Base-by-base conservation (phyloP, 1,139 yeast species). In the Petasospora fabianii region DNA sequence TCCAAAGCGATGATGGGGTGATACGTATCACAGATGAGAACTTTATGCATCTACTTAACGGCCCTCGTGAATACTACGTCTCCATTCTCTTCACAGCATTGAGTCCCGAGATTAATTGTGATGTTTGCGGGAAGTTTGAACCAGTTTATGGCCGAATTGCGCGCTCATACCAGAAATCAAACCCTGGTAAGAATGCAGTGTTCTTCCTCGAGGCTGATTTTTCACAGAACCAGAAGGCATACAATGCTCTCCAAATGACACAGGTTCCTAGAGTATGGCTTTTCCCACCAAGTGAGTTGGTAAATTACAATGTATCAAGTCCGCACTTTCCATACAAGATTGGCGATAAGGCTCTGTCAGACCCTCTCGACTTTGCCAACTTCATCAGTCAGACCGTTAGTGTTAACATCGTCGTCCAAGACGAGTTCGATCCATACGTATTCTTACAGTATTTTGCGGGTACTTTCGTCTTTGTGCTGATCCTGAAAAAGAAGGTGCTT, bases 211-310 rank as follows among this genome's bases (percentile, higher is more conserved):
- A 64, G 33, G 68, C 76, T 12, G 90, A 83, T 47, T 70, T 77
- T 18, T 56, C 59, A 3, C 67, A 69, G 28, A 64, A 66, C 24
- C 50, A 64, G 9, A 64, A 69, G 35, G 49, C 65, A 11, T 73
- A 76, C 44, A 56, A 61, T 20, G 58, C 60, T 17, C 51, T 80
- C 36, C 58, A 63, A 4, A 54, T 82, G 39, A 59, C 58, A 5
- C 62, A 75, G 4, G 74, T 81, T 3, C 92, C 94, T 2, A 80
- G 77, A 46, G 49, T 80, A 10, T 77, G 87, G 77, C 62, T 82
- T 4, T 69, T 76, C 41, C 86, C 86, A 2, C 84, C 84, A 4
- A 60, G 62, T 13, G 15, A 36, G 8, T 44, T 47, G 5, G 46
- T 36, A 13, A 39, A 43, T 5, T 43, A 49, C 7, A 56, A 54